Evolutionary conservation across 2,329 filamentous ascomycete species (phyloP).

Genomic region (Herpomyces periplanetae): DNA sequence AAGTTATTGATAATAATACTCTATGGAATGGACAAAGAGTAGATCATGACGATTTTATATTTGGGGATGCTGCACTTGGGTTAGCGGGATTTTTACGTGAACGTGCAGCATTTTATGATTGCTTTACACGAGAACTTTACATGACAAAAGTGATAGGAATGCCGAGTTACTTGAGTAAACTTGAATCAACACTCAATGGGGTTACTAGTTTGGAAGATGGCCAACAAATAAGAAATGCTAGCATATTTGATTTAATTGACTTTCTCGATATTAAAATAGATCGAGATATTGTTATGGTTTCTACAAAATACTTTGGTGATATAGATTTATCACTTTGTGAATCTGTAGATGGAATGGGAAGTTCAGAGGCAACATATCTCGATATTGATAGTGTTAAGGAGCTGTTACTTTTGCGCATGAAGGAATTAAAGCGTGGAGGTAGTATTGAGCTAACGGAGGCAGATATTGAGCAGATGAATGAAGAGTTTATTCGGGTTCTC

Average conservation of each 20-base stretch:
- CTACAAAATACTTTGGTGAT: conserved; percentile 18
- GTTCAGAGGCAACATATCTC: conserved; percentile 19
- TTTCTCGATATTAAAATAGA: conserved; percentile 28
- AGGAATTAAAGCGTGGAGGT: conserved; percentile 14
- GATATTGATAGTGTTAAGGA: conserved; percentile 31
- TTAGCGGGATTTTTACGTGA: conserved; percentile 38
- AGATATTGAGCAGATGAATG: conserved; percentile 11
- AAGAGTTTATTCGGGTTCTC: conserved; percentile 18
- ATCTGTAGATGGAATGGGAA: conserved; percentile 16
- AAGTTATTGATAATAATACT: conserved; percentile 23
- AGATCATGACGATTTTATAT: conserved; percentile 21
- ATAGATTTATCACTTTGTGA: conserved; percentile 25
- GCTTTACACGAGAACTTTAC: conserved; percentile 48
- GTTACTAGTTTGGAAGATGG: conserved; percentile 24
- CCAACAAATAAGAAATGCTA: conserved; percentile 23
- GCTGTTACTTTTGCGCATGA: conserved; percentile 26
- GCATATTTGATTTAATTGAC: conserved; percentile 70
- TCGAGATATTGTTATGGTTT: conserved; percentile 11
- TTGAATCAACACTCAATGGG: conserved; percentile 28
- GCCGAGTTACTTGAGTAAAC: conserved; percentile 12
- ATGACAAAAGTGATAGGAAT: conserved; percentile 27
- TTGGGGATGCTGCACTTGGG: conserved; percentile 22
- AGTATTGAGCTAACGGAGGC: conserved; percentile 11
- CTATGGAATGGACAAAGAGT: conserved; percentile 31
- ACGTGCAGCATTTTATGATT: conserved; percentile 40